Base-by-base conservation (phyloP, 768 basidiomycete genomes). In the Tylopilus vinaceipallidus region DNA sequence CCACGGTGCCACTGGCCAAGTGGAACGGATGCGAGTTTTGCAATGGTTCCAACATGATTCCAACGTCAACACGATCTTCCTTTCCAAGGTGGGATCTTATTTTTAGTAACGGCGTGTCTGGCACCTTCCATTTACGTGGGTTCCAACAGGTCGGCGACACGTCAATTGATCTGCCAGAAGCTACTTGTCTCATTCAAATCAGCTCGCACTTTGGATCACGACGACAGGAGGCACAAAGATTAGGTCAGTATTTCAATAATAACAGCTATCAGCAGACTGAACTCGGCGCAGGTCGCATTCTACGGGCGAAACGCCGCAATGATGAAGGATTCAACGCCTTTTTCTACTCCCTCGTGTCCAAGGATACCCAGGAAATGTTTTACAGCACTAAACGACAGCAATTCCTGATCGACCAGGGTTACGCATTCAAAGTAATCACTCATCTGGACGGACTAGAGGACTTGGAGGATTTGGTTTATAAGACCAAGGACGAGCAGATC, bases 311-410 rank as follows among this genome's bases (percentile, higher is more conserved):
- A 69, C 82, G 97, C 51, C 80, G 97, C 55, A 99, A 99, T 63
- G 97, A 99, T 62, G 97, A 98, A 71, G 97, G 97, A 1, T 99
- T 99, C 75, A 99, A 99, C 56, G 97, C 97, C 20, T 99, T 98
- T 74, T 99, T 99, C 73, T 99, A 99, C 69, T 98, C 97, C 27
- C 83, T 99, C 7, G 97, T 99, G 29, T 98, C 95, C 22, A 97
- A 97, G 70, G 95, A 98, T 71, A 99, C 95, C 4, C 93, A 97
- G 63, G 97, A 98, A 72, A 98, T 98, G 93, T 99, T 86, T 71
- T 99, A 98, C 77, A 95, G 91, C 66, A 95, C 97, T 3, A 99
- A 99, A 72, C 84, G 97, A 14, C 97, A 98, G 64, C 94, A 98
- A 63, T 99, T 99, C 73, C 74, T 99, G 58, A 95, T 99, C 62